Conservation (phyloP, 495 filamentous ascomycete genomes). For the Pseudevernia furfuracea region DNA sequence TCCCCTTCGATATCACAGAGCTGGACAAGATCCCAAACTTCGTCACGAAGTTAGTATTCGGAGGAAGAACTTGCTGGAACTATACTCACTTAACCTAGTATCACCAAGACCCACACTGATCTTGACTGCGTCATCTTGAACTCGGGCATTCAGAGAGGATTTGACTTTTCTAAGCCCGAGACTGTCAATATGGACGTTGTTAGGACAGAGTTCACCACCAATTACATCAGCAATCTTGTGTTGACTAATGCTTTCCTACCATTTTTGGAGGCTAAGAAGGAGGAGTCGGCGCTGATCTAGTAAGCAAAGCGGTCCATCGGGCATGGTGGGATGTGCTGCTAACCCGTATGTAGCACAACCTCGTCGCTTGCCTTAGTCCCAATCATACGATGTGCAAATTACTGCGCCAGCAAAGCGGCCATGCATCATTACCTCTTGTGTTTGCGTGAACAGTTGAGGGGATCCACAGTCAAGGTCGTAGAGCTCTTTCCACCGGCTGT, state of each 20-base stretch:
- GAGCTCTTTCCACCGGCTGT: constrained; percentile 66
- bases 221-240: constrained; percentile 58
- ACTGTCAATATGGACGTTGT: constrained; percentile 47
- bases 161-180: constrained; percentile 55
- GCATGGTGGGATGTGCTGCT: neutral
- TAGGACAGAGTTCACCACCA: constrained; percentile 53
- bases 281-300: constrained; percentile 34
- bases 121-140: constrained; percentile 38
- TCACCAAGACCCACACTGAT: constrained; percentile 49
- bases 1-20: constrained; percentile 58
- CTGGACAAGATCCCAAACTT: constrained; percentile 51
- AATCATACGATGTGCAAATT: constrained; percentile 34
- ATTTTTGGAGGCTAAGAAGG: constrained; percentile 45
- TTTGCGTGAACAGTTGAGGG: constrained; percentile 52
- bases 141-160: constrained; percentile 41
- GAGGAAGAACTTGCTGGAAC: neutral
- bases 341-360: constrained; percentile 32
- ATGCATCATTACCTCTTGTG: constrained; percentile 44
- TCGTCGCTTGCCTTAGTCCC: constrained; percentile 41
- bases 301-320: constrained; percentile 12
- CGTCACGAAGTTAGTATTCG: constrained; percentile 37
- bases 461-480: constrained; percentile 48
- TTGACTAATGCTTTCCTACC: constrained; percentile 58
- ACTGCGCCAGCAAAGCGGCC: constrained; percentile 42
- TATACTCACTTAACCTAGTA: constrained; percentile 27